Percentiles rank a stretch among this genome's conserved stretches.
These are phyloP conservation scores for Cyamopsis tetragonoloba DNA, from an alignment of 306 rosid species.

Conservation along the genomic window DNA sequence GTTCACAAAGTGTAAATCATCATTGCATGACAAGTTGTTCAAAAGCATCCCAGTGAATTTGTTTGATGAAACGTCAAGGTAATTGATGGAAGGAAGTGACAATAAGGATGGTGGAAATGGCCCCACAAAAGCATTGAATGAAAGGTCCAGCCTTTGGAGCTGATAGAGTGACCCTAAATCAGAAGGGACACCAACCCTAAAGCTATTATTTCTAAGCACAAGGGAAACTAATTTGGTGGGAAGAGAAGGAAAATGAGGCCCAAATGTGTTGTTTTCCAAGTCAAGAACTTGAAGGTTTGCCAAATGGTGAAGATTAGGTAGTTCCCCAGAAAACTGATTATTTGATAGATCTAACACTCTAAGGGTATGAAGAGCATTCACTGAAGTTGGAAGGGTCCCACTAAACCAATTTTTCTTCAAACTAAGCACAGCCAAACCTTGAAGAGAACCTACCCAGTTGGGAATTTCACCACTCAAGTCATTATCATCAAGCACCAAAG, in stretches of 20 bases:
- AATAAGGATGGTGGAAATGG: conserved; percentile 59
- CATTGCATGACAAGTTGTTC: conserved; percentile 57
- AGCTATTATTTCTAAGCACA: conserved; percentile 69
- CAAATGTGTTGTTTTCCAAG: conserved; percentile 61
- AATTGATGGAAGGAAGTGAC: conserved; percentile 65
- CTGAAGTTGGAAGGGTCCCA: conserved; percentile 67
- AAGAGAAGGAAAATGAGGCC: conserved; percentile 73
- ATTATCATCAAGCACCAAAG: conserved; percentile 72
- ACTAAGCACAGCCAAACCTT: conserved; percentile 66
- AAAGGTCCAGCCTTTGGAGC: conserved; percentile 78
- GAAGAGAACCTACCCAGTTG: conserved; percentile 49
- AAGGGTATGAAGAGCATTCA: conserved; percentile 41
- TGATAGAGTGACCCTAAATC: conserved; percentile 46
- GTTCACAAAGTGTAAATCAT: conserved; percentile 63
- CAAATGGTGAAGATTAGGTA: conserved; percentile 62
- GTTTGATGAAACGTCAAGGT: conserved; percentile 71
- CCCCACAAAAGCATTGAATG: conserved; percentile 72
- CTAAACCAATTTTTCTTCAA: conserved; percentile 52
- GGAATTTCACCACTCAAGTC: conserved; percentile 58
- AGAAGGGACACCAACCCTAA: conserved; percentile 55
- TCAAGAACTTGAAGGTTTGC: conserved; percentile 72
- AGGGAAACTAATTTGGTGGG: conserved; percentile 56
- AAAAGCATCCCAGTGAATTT: conserved; percentile 71
- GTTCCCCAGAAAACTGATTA: conserved; percentile 60
- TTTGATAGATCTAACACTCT: conserved; percentile 67